Evolutionary conservation across 2,329 filamentous ascomycete species (phyloP).

Genomic region (Nothophaeocryptopus gaeumannii): DNA sequence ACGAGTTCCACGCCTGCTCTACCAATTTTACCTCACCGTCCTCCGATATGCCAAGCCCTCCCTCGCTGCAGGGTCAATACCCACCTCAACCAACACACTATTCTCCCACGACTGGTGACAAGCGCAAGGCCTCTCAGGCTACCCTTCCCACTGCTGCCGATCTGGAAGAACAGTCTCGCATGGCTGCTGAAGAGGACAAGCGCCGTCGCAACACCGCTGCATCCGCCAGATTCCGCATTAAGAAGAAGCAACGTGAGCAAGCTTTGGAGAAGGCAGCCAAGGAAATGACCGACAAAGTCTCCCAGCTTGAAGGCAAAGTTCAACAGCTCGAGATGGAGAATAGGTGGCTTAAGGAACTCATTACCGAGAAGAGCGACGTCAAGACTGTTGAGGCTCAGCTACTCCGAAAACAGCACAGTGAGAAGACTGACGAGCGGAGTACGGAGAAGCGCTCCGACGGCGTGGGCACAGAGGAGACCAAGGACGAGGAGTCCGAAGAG

Average conservation of each 20-base stretch:
- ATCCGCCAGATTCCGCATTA: constrained; percentile 53
- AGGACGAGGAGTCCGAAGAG: constrained; percentile 6
- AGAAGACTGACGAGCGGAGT: constrained; percentile 30
- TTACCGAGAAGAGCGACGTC: constrained; percentile 49
- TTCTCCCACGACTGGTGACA: constrained; percentile 37
- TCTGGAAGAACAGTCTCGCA: constrained; percentile 46
- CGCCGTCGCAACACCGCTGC: constrained; percentile 53
- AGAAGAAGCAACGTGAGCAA: constrained; percentile 56
- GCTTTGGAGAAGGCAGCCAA: constrained; percentile 51
- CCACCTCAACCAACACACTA: constrained; percentile 24
- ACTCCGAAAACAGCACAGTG: constrained; percentile 18
- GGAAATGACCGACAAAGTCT: constrained; percentile 51
- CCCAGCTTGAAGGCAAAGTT: constrained; percentile 45
- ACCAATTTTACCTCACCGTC: constrained; percentile 26
- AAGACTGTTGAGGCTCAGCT: constrained; percentile 27
- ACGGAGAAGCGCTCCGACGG: constrained; percentile 31
- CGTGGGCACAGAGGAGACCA: constrained; percentile 28
- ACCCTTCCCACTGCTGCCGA: constrained; percentile 33
- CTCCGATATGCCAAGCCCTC: constrained; percentile 27
- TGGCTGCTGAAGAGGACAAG: constrained; percentile 53
- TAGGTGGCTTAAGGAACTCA: constrained; percentile 51
- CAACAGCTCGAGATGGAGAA: constrained; percentile 54
- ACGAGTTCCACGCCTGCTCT: constrained; percentile 45
- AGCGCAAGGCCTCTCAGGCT: constrained; percentile 46
- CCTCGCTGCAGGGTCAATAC: constrained; percentile 30